Conservation (phyloP, 208 protist genomes). For the Tritrichomonas foetus region DNA sequence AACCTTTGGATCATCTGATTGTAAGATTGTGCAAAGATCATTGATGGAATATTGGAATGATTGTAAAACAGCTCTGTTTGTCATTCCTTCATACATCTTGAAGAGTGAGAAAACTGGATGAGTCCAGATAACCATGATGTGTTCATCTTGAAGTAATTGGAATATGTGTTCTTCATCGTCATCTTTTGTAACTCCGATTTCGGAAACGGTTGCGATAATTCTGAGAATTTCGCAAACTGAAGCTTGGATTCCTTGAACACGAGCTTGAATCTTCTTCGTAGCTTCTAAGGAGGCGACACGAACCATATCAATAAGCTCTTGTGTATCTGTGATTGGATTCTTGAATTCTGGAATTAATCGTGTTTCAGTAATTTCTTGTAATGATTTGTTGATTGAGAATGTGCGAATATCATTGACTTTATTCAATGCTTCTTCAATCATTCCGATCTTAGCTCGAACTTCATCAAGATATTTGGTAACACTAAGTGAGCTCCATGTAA, state of each 20-base stretch:
- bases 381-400: slow-evolving; percentile 30
- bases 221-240: neutral
- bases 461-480: neutral
- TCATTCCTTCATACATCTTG: slow-evolving; percentile 31
- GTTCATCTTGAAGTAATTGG: neutral
- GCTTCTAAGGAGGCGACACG: neutral
- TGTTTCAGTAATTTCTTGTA: neutral
- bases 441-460: neutral
- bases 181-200: neutral
- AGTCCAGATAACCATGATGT: neutral
- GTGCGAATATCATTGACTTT: slow-evolving; percentile 19
- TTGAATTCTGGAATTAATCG: neutral
- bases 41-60: neutral
- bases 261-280: neutral
- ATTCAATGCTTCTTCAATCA: neutral
- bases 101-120: neutral
- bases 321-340: neutral
- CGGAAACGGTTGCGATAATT: neutral
- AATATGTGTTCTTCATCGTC: neutral
- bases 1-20: neutral
- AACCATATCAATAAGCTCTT: neutral
- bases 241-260: neutral
- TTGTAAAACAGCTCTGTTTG: neutral
- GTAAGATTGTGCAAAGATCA: neutral
- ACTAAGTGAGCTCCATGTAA: neutral